Evolutionary conservation across 352 stramenopile genomes (phyloP).

Genomic region (Phytopythium vexans): DNA sequence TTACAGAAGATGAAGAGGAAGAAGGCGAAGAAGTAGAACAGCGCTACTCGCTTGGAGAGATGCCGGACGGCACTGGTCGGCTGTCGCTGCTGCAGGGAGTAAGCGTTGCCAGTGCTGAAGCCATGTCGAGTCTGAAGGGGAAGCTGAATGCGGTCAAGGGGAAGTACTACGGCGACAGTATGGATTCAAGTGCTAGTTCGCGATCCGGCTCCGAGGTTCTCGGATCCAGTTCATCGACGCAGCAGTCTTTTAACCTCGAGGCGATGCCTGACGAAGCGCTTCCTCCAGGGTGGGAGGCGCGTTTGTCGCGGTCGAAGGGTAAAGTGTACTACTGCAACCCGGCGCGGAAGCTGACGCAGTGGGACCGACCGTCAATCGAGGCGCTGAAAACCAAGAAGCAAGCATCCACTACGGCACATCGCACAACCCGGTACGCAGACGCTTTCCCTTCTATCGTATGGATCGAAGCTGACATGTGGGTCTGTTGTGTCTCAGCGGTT

Average conservation of each 20-base stretch:
- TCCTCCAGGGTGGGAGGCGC: conserved; percentile 74
- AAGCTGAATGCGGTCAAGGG: conserved; percentile 71
- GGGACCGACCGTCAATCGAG: conserved; percentile 76
- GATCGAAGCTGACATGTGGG: neutral
- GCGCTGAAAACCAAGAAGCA: conserved; percentile 60
- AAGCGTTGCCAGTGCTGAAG: conserved; percentile 41
- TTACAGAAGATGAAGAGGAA: conserved; percentile 31
- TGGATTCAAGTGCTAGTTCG: conserved; percentile 7
- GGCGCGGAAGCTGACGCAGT: conserved; percentile 68
- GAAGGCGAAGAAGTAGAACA: conserved; percentile 40
- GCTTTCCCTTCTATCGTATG: neutral
- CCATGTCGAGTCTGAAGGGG: conserved; percentile 75
- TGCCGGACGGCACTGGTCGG: conserved; percentile 38
- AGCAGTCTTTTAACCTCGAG: conserved; percentile 70
- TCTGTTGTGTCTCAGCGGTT: neutral
- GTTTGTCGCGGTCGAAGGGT: conserved; percentile 78
- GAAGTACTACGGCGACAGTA: conserved; percentile 69
- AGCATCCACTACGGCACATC: conserved; percentile 35
- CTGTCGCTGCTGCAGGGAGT: conserved; percentile 70
- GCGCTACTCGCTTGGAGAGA: conserved; percentile 45
- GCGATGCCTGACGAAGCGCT: conserved; percentile 50
- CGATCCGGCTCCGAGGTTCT: conserved; percentile 6
- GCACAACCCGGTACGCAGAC: conserved; percentile 20
- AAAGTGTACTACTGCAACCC: conserved; percentile 88
- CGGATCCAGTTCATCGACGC: conserved; percentile 4